Percentiles rank a stretch among this genome's conserved stretches.
These are phyloP conservation scores for Pythium graminicola DNA, from an alignment of 352 stramenopile species.

Conservation along the genomic window DNA sequence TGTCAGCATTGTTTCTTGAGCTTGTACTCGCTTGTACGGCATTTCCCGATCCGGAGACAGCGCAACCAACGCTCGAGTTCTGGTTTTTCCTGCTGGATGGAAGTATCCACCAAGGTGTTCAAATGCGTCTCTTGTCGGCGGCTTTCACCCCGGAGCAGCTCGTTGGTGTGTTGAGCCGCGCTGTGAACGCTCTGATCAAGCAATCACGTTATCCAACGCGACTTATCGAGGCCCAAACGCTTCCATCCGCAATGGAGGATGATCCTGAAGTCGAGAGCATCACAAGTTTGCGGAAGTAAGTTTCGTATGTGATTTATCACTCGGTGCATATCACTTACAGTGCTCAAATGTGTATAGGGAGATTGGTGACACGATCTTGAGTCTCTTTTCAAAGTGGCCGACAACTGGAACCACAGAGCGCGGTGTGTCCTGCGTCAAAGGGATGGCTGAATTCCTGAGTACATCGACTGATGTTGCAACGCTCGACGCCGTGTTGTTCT, in stretches of 20 bases:
- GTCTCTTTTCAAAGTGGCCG: conserved; percentile 80
- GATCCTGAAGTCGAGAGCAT: conserved; percentile 56
- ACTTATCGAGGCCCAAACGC: conserved; percentile 47
- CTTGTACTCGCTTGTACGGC: conserved; percentile 58
- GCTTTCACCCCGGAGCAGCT: conserved; percentile 30
- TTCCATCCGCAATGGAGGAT: conserved; percentile 34
- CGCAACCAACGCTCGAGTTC: conserved; percentile 74
- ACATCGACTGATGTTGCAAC: conserved; percentile 45
- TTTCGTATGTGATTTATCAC: neutral
- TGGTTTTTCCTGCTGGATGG: conserved; percentile 86
- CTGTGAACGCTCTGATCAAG: conserved; percentile 62
- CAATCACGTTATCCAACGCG: conserved; percentile 54
- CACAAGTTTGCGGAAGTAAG: conserved; percentile 45
- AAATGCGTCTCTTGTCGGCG: conserved; percentile 33
- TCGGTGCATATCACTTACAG: neutral
- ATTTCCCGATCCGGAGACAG: conserved; percentile 42
- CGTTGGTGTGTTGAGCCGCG: conserved; percentile 39
- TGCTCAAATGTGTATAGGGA: conserved; percentile 35
- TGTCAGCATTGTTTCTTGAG: conserved; percentile 39
- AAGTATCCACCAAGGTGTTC: conserved; percentile 36
- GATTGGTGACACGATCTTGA: conserved; percentile 75
- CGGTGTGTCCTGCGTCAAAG: conserved; percentile 52
- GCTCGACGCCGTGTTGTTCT: conserved; percentile 61
- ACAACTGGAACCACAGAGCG: conserved; percentile 24
- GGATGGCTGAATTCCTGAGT: conserved; percentile 45